Conservation (phyloP, 2,329 filamentous ascomycete genomes). For the Colletotrichum chlorophyti region DNA sequence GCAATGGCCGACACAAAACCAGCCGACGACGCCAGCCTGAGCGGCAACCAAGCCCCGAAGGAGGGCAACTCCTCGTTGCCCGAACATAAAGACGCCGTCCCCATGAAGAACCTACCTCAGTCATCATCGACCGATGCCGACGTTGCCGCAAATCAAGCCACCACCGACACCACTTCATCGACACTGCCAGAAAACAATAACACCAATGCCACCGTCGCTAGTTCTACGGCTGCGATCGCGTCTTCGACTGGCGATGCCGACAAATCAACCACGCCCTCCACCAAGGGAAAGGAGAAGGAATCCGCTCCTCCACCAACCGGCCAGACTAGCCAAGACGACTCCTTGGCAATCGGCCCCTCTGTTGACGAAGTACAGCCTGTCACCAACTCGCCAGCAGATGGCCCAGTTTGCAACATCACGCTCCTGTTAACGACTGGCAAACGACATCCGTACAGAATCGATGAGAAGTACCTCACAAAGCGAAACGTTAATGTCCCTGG, state of each 20-base stretch:
- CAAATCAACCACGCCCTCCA: constrained; percentile 22
- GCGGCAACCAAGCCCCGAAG: constrained; percentile 35
- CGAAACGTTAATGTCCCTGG: constrained; percentile 80
- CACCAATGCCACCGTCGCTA: neutral
- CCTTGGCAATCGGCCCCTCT: constrained; percentile 51
- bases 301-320: constrained; percentile 33
- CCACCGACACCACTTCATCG: constrained; percentile 6
- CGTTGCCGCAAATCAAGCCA: constrained; percentile 4
- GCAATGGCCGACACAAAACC: constrained; percentile 30
- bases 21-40: constrained; percentile 41
- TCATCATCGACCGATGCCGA: constrained; percentile 22
- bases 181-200: neutral
- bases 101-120: constrained; percentile 43
- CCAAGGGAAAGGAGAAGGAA: constrained; percentile 45
- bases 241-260: constrained; percentile 18
- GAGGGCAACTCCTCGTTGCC: constrained; percentile 36
- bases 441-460: constrained; percentile 88
- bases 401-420: constrained; percentile 73
- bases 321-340: constrained; percentile 42
- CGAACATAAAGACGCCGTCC: constrained; percentile 45
- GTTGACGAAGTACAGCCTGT: constrained; percentile 49
- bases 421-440: constrained; percentile 82
- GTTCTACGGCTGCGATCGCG: neutral
- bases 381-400: constrained; percentile 39
- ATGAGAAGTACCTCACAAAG: constrained; percentile 84